Evolutionary conservation across 192 early-diverging fungal species (phyloP), one percentile per base, ranked within the genome.

Genomic region (Rhizophagus prolifer): DNA sequence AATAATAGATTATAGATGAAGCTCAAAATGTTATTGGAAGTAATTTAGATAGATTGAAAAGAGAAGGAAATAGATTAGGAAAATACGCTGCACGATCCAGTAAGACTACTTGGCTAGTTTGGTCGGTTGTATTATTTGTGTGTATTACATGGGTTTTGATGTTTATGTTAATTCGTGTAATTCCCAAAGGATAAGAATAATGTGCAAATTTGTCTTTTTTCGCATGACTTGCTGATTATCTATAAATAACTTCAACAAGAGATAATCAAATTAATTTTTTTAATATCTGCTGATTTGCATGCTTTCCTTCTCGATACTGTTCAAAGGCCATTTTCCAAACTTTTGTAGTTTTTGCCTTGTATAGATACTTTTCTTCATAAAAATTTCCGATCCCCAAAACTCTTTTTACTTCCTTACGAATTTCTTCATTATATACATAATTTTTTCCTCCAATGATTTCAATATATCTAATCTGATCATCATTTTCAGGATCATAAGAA

Each of bases 101-200:
- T 80, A 83, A 85, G 54, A 87, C 86, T 9, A 87, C 82, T 31
- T 87, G 80, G 47, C 78, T 87, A 74, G 85, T 79, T n/a, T 79
- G 82, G 70, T 76, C 72, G 4, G 74, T 84, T 1, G 77, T 87
- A n/a, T 26, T 85, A 23, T 82, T 84, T 80, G 86, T 87, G 3
- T 81, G 77, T 36, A 60, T 87, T 25, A 75, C 78, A 60, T 87
- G 83, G 67, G 60, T 82, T n/a, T 60, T 87, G 0, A 81, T 84
- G 16, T 87, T 85, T 67, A 65, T 76, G 75, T 58, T 76, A 6
- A 76, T 76, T 46, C 38, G 75, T 10, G 25, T 75, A 54, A 21
- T 6, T 54, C 50, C 50, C 16, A 54, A 54, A n/a, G 50, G 50
- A n/a, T 54, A n/a, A 54, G 21, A 54, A 21, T 10, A 44, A 44